Evolutionary conservation across 768 basidiomycete genomes (phyloP).

Genomic region (Lentinula edodes): DNA sequence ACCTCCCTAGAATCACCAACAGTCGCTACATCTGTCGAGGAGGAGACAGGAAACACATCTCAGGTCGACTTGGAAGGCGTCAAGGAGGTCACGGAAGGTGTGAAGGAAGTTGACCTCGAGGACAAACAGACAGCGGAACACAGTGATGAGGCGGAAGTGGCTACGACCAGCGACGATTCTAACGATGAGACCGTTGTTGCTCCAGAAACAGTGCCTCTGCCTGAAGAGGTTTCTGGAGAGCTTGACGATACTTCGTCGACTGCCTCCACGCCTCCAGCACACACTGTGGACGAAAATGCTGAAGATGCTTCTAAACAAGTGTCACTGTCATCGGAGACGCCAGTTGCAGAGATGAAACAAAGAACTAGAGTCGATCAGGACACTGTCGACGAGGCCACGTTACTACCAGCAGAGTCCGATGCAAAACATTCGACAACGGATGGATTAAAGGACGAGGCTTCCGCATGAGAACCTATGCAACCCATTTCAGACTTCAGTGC

Average conservation of each 20-base stretch:
- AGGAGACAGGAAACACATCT: constrained; percentile 6
- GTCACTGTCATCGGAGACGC: neutral
- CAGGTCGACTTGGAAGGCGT: constrained; percentile 46
- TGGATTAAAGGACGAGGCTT: neutral
- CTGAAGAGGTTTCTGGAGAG: constrained; percentile 1
- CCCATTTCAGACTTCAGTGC: no score
- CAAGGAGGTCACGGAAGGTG: constrained; percentile 67
- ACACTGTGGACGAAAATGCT: neutral
- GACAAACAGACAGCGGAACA: constrained; percentile 21
- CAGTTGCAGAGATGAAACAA: neutral
- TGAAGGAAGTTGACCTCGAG: constrained; percentile 61
- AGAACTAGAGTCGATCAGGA: neutral
- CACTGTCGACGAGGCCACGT: neutral
- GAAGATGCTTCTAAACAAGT: neutral
- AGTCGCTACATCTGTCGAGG: constrained; percentile 11
- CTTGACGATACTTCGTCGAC: constrained; percentile 4
- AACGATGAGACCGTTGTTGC: neutral
- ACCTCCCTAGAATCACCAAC: constrained; percentile 16
- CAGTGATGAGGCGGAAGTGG: neutral
- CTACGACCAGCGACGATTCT: neutral
- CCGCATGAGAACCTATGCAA: neutral
- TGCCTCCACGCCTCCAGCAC: constrained; percentile 2
- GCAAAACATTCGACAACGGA: neutral
- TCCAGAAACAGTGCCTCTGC: constrained; percentile 2
- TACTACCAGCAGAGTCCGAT: neutral